Evolutionary conservation across 176 grass and related monocot genomes (phyloP), one percentile per base, ranked within the genome.

Genomic region (Phragmites australis): DNA sequence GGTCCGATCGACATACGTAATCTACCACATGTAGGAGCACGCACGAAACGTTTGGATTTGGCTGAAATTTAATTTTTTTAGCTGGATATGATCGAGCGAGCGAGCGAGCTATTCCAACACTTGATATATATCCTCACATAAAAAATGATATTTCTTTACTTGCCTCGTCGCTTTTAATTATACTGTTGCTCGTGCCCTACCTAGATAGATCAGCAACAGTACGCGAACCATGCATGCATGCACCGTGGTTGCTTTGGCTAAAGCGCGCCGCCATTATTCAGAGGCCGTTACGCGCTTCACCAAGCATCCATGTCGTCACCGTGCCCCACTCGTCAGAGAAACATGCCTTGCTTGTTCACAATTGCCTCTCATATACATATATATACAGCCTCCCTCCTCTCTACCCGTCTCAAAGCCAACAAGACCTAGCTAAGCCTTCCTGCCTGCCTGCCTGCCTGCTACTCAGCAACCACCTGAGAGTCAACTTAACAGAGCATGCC

Each of bases 281-380:
- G 45, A 31, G 68, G 62, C 78, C 71, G 77, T 81, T 89, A 71
- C 1, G 23, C 31, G 75, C 30, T 51, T 22, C 58, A 55, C 44
- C 63, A 61, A 57, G 87, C 87, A 76, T 15, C 82, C 87, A 89
- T 81, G 87, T 81, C 77, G 75, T 74, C 56, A 74, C 9, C 6
- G 3, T 74, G 22, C 39, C 87, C 82, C 22, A 77, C 82, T 42
- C 63, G 77, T 57, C 65, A 81, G 55, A 9, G 64, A 64, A 81
- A 89, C 87, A 85, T 85, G 87, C 11, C 55, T 81, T 85, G 87
- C 40, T 86, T 46, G 12, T 66, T 68, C 62, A 3, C 40, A n/a
- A n/a, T 78, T 65, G 60, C 81, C 60, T 19, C 50, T 41, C n/a
- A 32, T 34, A 29, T 23, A 44, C 54, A 82, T 80, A 47, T 81